Evolutionary conservation across 2,329 filamentous ascomycete species (phyloP), one percentile per base, ranked within the genome.

Genomic region (Pseudogymnoascus sp.): DNA sequence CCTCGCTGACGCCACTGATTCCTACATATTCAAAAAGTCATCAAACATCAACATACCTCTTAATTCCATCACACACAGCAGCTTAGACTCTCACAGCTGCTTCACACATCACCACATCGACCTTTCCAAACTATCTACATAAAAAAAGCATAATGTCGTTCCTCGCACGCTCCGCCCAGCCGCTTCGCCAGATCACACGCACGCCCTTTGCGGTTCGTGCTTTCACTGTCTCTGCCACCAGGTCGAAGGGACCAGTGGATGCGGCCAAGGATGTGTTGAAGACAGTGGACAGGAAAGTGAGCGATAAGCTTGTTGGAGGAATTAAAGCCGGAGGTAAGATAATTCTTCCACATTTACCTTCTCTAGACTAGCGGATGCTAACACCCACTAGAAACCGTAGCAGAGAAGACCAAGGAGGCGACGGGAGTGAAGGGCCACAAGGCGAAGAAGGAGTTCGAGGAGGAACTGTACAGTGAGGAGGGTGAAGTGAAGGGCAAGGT

Each of bases 221-320:
- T 2, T 57, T 57, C 4, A 57, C n/a, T 0, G 50, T 36, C 12
- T 57, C 50, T 2, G 50, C 50, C 5, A 11, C n/a, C 9, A 33
- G 33, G 9, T 3, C 7, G 14, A 57, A 35, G 50, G 50, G 50
- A 2, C 28, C 33, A 8, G 50, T 57, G 35, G 81, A 86, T 61
- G 66, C 77, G 0, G 79, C 81, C 67, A 87, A 86, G 73, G 83
- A 87, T 64, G 78, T 78, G 3, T 72, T 82, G 62, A 84, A 86
- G 73, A 75, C 73, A 5, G 82, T 85, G 5, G 82, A 87, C 74
- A 77, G 82, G 30, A 77, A 75, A 58, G 82, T 87, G 41, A 80
- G 80, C 62, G 80, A 84, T 70, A 86, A 84, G 70, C 69, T 87
- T 15, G 80, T 86, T 28, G 81, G 83, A 38, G 83, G 82, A 14